Conservation (phyloP, 768 basidiomycete species). For the Fibroporia radiculosa region DNA sequence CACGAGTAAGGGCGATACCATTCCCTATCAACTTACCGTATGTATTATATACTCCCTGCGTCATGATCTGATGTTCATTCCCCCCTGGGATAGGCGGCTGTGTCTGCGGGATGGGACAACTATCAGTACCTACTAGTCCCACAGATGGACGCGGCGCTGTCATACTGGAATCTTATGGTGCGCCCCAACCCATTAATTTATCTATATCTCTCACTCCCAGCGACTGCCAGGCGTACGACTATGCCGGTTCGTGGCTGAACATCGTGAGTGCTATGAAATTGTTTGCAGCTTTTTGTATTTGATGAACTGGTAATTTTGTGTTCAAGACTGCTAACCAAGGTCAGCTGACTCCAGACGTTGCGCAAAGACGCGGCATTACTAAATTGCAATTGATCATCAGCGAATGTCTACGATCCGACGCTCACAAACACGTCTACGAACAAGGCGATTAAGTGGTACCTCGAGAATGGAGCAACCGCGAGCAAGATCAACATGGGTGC, state of each 20-base stretch:
- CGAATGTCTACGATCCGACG: constrained; percentile 61
- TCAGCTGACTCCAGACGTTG: background rate
- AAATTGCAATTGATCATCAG: constrained; percentile 18
- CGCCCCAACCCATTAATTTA: background rate
- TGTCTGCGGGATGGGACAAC: constrained; percentile 53
- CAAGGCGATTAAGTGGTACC: constrained; percentile 53
- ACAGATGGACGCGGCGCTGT: constrained; percentile 58
- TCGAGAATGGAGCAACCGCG: constrained; percentile 51
- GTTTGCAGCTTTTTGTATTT: no score
- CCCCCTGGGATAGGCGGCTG: constrained; percentile 33
- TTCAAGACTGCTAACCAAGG: constrained; percentile 38
- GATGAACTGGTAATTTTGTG: constrained; percentile 1
- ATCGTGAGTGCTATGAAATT: constrained; percentile 1
- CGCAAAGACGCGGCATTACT: background rate
- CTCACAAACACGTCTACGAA: constrained; percentile 64
- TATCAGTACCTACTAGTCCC: constrained; percentile 50
- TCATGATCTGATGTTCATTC: background rate
- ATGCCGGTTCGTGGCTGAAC: constrained; percentile 68
- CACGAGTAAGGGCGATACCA: constrained; percentile 48
- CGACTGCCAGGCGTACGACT: constrained; percentile 56
- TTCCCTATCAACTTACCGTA: constrained; percentile 51
- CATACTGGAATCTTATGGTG: constrained; percentile 76
- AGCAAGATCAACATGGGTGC: constrained; percentile 62
- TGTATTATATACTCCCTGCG: constrained; percentile 1
- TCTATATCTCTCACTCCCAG: background rate